Evolutionary conservation across 2,329 filamentous ascomycete genomes (phyloP), one percentile per base, ranked within the genome.

Genomic region (Chaetoscypha palmicola): DNA sequence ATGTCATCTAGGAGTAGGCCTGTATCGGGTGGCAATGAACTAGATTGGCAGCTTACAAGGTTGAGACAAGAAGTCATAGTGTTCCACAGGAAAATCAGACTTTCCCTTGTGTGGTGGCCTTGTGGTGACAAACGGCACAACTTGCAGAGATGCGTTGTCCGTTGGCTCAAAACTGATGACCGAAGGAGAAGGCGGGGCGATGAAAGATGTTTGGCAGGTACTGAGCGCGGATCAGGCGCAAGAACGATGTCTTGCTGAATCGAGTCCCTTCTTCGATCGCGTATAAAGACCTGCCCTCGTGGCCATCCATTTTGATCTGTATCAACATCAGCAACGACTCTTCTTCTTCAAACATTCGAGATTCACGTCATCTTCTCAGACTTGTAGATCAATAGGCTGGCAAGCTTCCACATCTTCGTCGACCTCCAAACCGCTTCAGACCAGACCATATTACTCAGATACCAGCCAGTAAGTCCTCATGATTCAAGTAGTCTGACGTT

Each of bases 71-170:
- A 43, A 40, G 28, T 37, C 28, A 28, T 26, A 33, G 21, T 32
- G 40, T 39, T 40, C 45, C 33, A 43, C 23, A 30, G 36, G 32
- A 31, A 24, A 40, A 33, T 28, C 16, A 33, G 23, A 24, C 17
- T 28, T 31, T 39, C 28, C 24, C 11, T 16, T 16, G 45, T 36
- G 20, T 36, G 38, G 40, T 26, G 31, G 45, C 36, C 45, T 40
- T 28, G 35, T 40, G 45, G 35, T 17, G 41, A 22, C 7, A 12
- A 38, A 47, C 24, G 40, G 44, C 43, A 46, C 40, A 39, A 44
- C 38, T 48, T 56, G 55, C 51, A 56, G 45, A 50, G 50, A 47
- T 58, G 49, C 48, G 46, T 57, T 48, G 55, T 55, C 45, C 53
- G 47, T 50, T 54, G 52, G 45, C 26, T 53, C 40, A 41, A 51